Conservation (phyloP, 345 rosid species). For the Laguncularia racemosa region DNA sequence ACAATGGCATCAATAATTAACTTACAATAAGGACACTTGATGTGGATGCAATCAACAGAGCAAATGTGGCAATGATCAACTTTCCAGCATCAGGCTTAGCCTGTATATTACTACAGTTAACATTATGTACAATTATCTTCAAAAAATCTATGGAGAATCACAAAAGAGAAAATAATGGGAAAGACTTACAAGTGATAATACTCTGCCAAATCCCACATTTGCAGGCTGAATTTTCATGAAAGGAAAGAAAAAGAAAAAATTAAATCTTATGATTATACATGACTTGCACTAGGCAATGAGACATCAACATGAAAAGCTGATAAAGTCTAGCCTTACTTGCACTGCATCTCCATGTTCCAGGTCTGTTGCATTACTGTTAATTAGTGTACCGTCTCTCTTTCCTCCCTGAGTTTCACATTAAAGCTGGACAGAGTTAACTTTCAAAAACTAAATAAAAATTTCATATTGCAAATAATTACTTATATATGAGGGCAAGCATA, state of each 20-base stretch:
- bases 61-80: slow-evolving; percentile 11
- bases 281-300: too few relatives aligned
- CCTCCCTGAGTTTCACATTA: slow-evolving; percentile 5
- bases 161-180: neutral
- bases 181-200: slow-evolving; percentile 17
- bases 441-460: neutral
- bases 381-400: slow-evolving; percentile 16
- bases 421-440: neutral
- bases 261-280: too few relatives aligned
- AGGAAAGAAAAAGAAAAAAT: neutral
- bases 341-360: slow-evolving; percentile 18
- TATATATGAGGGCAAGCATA: too few relatives aligned
- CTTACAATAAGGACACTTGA: slow-evolving; percentile 4
- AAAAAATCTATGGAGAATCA: neutral
- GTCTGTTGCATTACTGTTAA: slow-evolving; percentile 13
- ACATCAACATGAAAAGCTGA: neutral
- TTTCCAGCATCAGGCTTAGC: slow-evolving; percentile 23
- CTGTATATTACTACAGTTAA: neutral
- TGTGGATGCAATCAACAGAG: slow-evolving; percentile 15
- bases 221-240: slow-evolving; percentile 12
- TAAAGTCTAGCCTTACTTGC: slow-evolving; percentile 6
- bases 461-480: neutral
- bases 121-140: too few relatives aligned
- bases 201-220: slow-evolving; percentile 17
- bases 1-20: too few relatives aligned